These are phyloP conservation scores for Rhodotorula kratochvilovae DNA, from an alignment of 768 basidiomycete genomes.

Conservation along the genomic window DNA sequence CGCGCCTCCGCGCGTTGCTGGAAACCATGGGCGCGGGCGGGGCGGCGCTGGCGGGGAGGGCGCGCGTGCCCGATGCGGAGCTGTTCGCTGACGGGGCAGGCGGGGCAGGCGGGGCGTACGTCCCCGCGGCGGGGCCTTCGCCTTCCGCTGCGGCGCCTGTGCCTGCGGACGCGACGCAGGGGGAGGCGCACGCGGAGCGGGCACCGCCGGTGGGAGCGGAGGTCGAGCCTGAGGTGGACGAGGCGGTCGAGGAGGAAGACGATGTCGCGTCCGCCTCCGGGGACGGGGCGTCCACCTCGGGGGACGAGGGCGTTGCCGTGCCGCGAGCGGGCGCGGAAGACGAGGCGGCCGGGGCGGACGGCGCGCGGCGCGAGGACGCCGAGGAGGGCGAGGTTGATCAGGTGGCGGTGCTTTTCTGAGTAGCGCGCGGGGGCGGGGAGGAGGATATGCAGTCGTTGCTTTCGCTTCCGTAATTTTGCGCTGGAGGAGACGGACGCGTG, in stretches of 20 bases:
- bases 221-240: background rate
- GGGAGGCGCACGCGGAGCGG: too few species aligned
- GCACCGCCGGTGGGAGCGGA: too few species aligned
- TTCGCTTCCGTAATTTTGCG: too few species aligned
- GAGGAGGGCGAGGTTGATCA: constrained; percentile 1
- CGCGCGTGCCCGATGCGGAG: constrained; percentile 16
- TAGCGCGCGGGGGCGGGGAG: too few species aligned
- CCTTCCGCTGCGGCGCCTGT: background rate
- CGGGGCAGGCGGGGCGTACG: background rate
- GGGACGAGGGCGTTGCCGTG: background rate
- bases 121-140: too few species aligned
- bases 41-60: background rate
- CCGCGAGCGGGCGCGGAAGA: too few species aligned
- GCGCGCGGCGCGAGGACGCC: too few species aligned
- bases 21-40: background rate
- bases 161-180: background rate
- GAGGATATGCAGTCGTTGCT: too few species aligned
- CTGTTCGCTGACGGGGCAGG: constrained; percentile 18
- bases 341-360: too few species aligned
- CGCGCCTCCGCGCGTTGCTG: too few species aligned
- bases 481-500: too few species aligned
- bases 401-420: constrained; percentile 9
- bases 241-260: background rate
- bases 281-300: background rate
- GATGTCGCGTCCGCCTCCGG: background rate